Evolutionary conservation across 1,284 basidiomycete species (phyloP).

Genomic region (Xanthoconium separans): DNA sequence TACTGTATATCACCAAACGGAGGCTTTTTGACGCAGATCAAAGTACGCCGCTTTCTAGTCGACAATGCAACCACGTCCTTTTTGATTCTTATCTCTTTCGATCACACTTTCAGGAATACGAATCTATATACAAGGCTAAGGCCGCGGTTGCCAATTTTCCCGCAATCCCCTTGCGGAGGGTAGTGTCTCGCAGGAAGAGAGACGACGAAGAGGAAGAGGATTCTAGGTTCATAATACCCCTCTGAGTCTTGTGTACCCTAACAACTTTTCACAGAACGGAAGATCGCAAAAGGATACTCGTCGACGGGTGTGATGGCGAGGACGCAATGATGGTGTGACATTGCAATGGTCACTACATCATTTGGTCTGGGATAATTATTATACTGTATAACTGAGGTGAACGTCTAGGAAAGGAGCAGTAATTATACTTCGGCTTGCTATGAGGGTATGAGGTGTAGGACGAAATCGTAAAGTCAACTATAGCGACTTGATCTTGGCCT

Average conservation of each 20-base stretch:
- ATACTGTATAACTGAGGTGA: conserved; percentile 25
- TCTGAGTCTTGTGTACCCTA: not conserved
- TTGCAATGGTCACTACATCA: not conserved
- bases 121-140: conserved; percentile 81
- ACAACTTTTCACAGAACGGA: conserved; percentile 40
- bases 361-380: conserved; percentile 20
- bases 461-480: conserved; percentile 34
- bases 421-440: conserved; percentile 17
- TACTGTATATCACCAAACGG: conserved; percentile 90
- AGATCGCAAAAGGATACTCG: conserved; percentile 49
- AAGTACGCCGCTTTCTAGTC: conserved; percentile 46
- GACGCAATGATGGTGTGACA: conserved; percentile 33
- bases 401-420: conserved; percentile 10
- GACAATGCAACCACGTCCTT: not conserved
- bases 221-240: conserved; percentile 37
- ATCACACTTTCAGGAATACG: conserved; percentile 66
- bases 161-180: conserved; percentile 37
- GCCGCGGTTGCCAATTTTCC: conserved; percentile 63
- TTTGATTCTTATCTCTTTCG: conserved; percentile 3
- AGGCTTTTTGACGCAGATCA: conserved; percentile 84
- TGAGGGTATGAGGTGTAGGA: conserved; percentile 18
- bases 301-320: conserved; percentile 25
- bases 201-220: conserved; percentile 72
- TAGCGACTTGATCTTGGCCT: conserved; percentile 74
- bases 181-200: conserved; percentile 60